Conservation (phyloP, 202 grass and related monocot genomes). For the Panicum virgatum region DNA sequence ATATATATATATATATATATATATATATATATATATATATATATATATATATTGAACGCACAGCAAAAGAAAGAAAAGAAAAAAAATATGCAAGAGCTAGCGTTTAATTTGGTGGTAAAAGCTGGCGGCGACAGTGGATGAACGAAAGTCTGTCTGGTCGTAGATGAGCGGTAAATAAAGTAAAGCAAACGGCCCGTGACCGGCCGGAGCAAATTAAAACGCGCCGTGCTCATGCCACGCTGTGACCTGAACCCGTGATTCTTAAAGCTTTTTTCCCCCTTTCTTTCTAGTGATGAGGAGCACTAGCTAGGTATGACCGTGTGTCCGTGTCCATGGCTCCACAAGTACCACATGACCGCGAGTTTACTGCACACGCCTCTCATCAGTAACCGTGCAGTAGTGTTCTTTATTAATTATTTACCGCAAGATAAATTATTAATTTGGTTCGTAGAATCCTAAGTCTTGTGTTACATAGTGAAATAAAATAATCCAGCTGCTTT, state of each 20-base stretch:
- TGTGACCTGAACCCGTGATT: background rate
- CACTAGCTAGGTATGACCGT: background rate
- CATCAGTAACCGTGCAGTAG: background rate
- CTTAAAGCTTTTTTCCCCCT: background rate
- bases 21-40: no score
- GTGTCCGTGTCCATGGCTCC: background rate
- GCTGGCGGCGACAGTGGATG: background rate
- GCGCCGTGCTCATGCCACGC: background rate
- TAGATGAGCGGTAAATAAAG: background rate
- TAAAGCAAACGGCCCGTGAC: background rate
- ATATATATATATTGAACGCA: no score
- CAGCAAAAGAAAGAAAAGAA: no score
- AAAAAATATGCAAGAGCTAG: background rate
- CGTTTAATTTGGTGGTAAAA: background rate
- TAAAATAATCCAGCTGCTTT: no score
- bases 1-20: no score
- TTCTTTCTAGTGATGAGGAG: background rate
- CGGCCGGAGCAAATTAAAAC: background rate
- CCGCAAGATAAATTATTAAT: no score
- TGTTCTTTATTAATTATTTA: background rate
- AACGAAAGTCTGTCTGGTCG: background rate
- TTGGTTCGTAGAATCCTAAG: no score
- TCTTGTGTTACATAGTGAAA: no score
- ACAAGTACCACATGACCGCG: background rate
- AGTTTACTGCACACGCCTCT: no score